These are phyloP conservation scores for Tephrocybe sp. DNA, from an alignment of 768 basidiomycete species.

Conservation along the genomic window DNA sequence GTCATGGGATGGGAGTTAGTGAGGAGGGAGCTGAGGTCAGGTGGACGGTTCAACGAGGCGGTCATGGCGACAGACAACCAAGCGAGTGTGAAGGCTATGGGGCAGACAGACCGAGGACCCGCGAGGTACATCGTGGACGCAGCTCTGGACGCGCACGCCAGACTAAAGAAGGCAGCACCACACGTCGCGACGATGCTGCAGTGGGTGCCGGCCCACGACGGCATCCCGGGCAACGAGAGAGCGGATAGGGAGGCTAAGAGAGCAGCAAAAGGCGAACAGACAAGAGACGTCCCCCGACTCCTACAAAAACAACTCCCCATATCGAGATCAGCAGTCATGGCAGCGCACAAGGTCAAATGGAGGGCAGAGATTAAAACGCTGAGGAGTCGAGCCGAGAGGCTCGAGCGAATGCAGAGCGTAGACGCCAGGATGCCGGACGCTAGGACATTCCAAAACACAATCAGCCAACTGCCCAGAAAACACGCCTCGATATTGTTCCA, in stretches of 20 bases:
- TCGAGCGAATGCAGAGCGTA: too few species aligned
- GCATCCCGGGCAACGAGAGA: too few species aligned
- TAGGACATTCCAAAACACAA: not conserved
- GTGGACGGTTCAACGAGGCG: not conserved
- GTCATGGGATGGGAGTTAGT: constrained; percentile 25
- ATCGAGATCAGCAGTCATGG: not conserved
- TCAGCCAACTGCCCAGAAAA: constrained; percentile 6
- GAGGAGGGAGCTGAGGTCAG: not conserved
- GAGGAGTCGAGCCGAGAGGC: too few species aligned
- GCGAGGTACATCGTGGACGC: constrained; percentile 9
- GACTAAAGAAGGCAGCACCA: not conserved
- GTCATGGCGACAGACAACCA: constrained; percentile 14
- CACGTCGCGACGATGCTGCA: too few species aligned
- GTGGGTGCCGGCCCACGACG: too few species aligned
- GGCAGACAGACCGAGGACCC: not conserved
- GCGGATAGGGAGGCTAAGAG: too few species aligned
- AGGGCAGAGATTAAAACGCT: not conserved
- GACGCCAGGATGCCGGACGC: too few species aligned
- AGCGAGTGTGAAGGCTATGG: constrained; percentile 13
- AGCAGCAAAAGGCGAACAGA: too few species aligned
- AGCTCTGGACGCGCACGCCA: not conserved
- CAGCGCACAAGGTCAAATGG: not conserved
- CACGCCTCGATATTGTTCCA: constrained; percentile 22
- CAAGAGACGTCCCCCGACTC: too few species aligned
- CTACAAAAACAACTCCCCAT: not conserved